Percentiles rank a stretch among this genome's conserved stretches.
Conservation (phyloP, 2,329 filamentous ascomycete genomes). For the Aspergillus sp. region DNA sequence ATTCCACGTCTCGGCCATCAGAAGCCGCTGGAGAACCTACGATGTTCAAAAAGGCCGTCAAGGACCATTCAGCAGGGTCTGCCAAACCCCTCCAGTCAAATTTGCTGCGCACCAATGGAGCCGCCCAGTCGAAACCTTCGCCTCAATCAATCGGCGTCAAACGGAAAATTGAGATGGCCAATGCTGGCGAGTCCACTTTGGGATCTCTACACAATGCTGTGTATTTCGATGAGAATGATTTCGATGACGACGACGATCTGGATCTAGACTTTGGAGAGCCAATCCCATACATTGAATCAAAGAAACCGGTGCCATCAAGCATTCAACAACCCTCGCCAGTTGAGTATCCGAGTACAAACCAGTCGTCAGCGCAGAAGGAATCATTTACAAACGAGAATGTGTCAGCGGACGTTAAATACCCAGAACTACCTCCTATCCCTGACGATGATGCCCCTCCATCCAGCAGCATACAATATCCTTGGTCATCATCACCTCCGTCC, state of each 20-base stretch:
- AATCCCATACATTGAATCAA: conserved; percentile 22
- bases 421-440: conserved; percentile 27
- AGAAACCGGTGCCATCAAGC: conserved; percentile 7
- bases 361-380: neutral
- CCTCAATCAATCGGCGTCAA: conserved; percentile 28
- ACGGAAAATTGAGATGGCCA: conserved; percentile 34
- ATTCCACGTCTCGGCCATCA: conserved; percentile 21
- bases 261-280: conserved; percentile 55
- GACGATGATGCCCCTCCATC: conserved; percentile 28
- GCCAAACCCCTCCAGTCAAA: conserved; percentile 30
- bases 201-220: conserved; percentile 46
- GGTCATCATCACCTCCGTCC: conserved; percentile 59
- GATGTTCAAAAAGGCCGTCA: conserved; percentile 40
- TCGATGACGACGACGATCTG: conserved; percentile 76
- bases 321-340: conserved; percentile 1
- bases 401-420: conserved; percentile 28
- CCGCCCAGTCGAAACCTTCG: conserved; percentile 13
- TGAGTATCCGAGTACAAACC: conserved; percentile 1
- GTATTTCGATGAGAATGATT: conserved; percentile 74
- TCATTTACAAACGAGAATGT: conserved; percentile 8
- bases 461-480: conserved; percentile 60
- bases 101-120: conserved; percentile 20
- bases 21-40: conserved; percentile 10
- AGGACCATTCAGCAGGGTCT: conserved; percentile 29
- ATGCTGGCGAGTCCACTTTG: conserved; percentile 26